Percentiles rank a stretch among this genome's conserved stretches.
Conservation (phyloP, 2,329 filamentous ascomycete species). For the Sordariomycetes sp. region DNA sequence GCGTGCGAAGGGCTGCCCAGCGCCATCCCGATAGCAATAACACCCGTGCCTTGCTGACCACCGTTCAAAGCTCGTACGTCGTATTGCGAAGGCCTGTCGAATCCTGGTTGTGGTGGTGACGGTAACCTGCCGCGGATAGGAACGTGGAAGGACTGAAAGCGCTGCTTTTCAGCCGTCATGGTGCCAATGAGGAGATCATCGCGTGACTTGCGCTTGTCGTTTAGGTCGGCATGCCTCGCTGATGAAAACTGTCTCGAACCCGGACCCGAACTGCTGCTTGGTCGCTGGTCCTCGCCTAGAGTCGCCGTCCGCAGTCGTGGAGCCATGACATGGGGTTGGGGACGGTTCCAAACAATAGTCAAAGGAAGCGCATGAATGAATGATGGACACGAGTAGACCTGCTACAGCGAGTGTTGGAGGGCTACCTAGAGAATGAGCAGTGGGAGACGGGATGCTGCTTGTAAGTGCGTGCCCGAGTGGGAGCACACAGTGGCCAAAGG, state of each 20-base stretch:
- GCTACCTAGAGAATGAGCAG: too few species aligned
- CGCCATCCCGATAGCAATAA: slow-evolving; percentile 60
- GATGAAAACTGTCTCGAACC: neutral
- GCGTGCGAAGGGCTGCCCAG: slow-evolving; percentile 57
- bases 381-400: neutral
- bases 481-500: too few species aligned
- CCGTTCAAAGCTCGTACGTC: neutral
- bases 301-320: neutral
- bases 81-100: neutral
- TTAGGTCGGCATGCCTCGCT: neutral
- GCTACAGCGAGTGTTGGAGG: neutral
- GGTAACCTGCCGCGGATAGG: slow-evolving; percentile 2
- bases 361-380: neutral
- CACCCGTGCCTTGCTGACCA: slow-evolving; percentile 8
- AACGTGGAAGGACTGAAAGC: slow-evolving; percentile 2
- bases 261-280: slow-evolving; percentile 4
- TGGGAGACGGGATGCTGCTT: too few species aligned
- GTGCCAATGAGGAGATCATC: slow-evolving; percentile 5
- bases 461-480: too few species aligned
- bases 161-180: slow-evolving; percentile 4
- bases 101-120: neutral
- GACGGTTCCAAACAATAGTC: neutral
- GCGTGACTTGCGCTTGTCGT: slow-evolving; percentile 5
- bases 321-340: neutral
- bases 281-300: slow-evolving; percentile 2